phyloP scores from a whole-genome alignment of 2,329 filamentous ascomycete genomes.

The Aspergillus pseudonomiae region DNA sequence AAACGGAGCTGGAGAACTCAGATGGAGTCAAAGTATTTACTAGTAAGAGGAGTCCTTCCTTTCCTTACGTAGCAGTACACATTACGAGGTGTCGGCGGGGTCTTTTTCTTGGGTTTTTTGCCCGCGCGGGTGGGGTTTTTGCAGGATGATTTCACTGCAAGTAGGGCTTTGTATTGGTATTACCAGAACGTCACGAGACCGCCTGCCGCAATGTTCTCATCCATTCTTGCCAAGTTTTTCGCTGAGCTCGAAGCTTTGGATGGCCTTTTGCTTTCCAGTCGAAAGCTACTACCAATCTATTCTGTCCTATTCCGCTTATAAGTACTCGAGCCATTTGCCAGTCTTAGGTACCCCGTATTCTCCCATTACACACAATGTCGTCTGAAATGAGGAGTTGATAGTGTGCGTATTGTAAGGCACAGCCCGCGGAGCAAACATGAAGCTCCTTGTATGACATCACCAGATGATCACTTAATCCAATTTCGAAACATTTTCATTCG shows the following conservation, averaged over 20 bases:
- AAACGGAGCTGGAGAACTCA: slow-evolving; percentile 21
- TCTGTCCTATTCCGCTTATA: background rate
- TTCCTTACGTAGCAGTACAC: slow-evolving; percentile 8
- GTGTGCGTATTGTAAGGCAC: background rate
- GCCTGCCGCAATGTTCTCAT: background rate
- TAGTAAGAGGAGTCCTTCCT: slow-evolving; percentile 4
- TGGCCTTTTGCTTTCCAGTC: background rate
- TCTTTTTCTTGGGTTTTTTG: background rate
- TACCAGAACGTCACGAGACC: slow-evolving; percentile 13
- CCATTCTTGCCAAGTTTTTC: background rate
- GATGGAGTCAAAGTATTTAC: slow-evolving; percentile 32
- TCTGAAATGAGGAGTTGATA: background rate
- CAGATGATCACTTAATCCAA: background rate
- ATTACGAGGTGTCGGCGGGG: slow-evolving; percentile 29
- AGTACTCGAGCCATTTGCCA: background rate
- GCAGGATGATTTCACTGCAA: background rate
- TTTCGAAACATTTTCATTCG: background rate
- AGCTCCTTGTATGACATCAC: slow-evolving; percentile 5
- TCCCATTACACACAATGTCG: background rate
- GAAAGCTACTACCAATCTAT: background rate
- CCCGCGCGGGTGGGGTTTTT: background rate
- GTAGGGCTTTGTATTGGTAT: slow-evolving; percentile 21
- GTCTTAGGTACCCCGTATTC: background rate
- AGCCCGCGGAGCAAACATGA: background rate
- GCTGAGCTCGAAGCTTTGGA: background rate